Evolutionary conservation across 305 asterid genomes (phyloP), one percentile per base, ranked within the genome.

Genomic region (Striga hermonthica): DNA sequence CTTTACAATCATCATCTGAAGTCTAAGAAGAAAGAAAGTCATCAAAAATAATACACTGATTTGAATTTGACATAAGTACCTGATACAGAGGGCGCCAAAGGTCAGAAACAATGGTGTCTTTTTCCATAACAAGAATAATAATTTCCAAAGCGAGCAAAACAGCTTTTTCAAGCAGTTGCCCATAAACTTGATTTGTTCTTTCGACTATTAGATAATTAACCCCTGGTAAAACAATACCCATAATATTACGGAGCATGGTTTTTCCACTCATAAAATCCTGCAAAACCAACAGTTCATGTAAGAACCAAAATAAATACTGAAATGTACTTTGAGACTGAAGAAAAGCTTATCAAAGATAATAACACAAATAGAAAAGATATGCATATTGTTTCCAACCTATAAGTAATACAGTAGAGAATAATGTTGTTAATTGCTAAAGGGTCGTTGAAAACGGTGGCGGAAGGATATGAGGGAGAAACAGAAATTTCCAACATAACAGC

Each of bases 181-280:
- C 99, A 66, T 90, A 83, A 69, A 79, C 82, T 79, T 90, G 91
- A 82, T 78, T 83, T 13, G 92, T 80, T 11, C 89, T 85, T 69
- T 88, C 90, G n/a, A 79, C 58, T 67, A 84, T 84, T 49, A 86
- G 74, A 75, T 74, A 76, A 83, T 81, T 81, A 58, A 88, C 99
- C 78, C 97, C 99, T 7, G 88, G 88, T 72, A 76, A 76, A 66
- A 93, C 77, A 80, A 88, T 88, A 48, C 88, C 78, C 97, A 90
- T 81, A 66, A 86, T 74, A 77, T 93, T 93, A 63, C 97, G 82
- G 58, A 90, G 90, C 66, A 87, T 78, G 60, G 84, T 82, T 79
- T 83, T 93, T 68, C 97, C 97, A 67, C 97, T 90, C 99, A 90
- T 90, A 74, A 90, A 88, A 72, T 93, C 98, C 98, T 92, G 90